phyloP scores from a whole-genome alignment of 1,139 yeast genomes.

The Tardiomyces blankii region DNA sequence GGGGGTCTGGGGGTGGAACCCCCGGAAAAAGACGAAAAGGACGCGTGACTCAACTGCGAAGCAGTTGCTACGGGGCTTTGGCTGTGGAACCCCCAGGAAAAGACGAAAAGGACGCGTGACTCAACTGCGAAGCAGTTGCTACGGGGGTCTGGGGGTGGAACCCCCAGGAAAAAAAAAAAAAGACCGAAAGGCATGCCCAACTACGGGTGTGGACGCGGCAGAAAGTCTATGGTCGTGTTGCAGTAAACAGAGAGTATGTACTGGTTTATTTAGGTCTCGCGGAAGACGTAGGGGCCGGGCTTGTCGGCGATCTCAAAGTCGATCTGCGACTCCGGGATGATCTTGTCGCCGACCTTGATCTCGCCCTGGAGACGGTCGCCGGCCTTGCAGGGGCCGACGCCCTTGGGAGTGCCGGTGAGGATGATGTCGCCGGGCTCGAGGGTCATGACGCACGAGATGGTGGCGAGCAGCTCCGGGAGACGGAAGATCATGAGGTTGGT shows the following conservation, averaged over 20 bases:
- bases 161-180: no score
- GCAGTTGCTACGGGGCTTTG: no score
- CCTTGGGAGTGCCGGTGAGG: conserved; percentile 94
- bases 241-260: not conserved
- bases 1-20: no score
- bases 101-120: no score
- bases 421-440: conserved; percentile 83
- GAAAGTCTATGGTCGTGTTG: not conserved
- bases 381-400: conserved; percentile 75
- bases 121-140: not conserved
- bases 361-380: conserved; percentile 71
- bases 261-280: conserved; percentile 22
- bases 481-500: conserved; percentile 87
- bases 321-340: conserved; percentile 38
- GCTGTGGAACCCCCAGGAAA: no score
- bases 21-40: no score
- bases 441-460: conserved; percentile 83
- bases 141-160: no score
- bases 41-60: not conserved
- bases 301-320: conserved; percentile 51
- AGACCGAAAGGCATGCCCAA: no score
- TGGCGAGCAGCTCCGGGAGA: conserved; percentile 65
- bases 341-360: conserved; percentile 42
- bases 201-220: not conserved
- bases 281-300: conserved; percentile 71